phyloP scores from a whole-genome alignment of 768 basidiomycete species.

The Goffeauzyma gilvescens region DNA sequence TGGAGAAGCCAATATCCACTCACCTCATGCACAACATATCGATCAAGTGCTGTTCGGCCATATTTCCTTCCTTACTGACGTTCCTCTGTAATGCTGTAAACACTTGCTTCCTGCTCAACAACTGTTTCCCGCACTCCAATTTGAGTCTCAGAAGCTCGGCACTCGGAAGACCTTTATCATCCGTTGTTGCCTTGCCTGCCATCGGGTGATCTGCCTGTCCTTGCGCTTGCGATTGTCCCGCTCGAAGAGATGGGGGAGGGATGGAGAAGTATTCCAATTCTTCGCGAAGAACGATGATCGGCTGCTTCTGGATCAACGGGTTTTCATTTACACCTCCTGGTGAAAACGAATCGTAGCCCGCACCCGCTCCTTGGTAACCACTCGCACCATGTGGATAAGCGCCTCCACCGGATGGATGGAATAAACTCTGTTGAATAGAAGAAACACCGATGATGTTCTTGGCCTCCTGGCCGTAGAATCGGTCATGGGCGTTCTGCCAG shows the following conservation, averaged over 20 bases:
- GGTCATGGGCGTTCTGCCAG: slow-evolving; percentile 69
- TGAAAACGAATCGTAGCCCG: no score
- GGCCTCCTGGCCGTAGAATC: slow-evolving; percentile 85
- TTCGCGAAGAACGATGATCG: slow-evolving; percentile 92
- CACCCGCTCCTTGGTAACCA: not conserved
- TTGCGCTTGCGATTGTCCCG: slow-evolving; percentile 34
- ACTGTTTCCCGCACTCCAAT: slow-evolving; percentile 61
- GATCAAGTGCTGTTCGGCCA: slow-evolving; percentile 96
- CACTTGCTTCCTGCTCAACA: slow-evolving; percentile 77
- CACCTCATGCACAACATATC: slow-evolving; percentile 99
- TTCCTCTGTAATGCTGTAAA: slow-evolving; percentile 96
- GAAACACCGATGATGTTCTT: slow-evolving; percentile 45
- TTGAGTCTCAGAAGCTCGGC: slow-evolving; percentile 60
- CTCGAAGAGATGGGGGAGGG: slow-evolving; percentile 39
- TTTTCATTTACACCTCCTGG: slow-evolving; percentile 41
- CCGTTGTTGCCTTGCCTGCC: slow-evolving; percentile 23
- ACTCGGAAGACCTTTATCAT: slow-evolving; percentile 64
- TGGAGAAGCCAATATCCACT: slow-evolving; percentile 14
- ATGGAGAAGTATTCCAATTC: slow-evolving; percentile 98
- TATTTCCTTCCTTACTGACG: slow-evolving; percentile 96
- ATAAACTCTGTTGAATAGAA: slow-evolving; percentile 42
- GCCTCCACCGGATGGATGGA: not conserved
- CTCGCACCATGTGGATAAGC: not conserved
- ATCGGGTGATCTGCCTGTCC: not conserved
- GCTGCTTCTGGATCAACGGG: slow-evolving; percentile 83